Evolutionary conservation across 2,329 filamentous ascomycete genomes (phyloP), one percentile per base, ranked within the genome.

Genomic region (Berkeleyomyces rouxiae): DNA sequence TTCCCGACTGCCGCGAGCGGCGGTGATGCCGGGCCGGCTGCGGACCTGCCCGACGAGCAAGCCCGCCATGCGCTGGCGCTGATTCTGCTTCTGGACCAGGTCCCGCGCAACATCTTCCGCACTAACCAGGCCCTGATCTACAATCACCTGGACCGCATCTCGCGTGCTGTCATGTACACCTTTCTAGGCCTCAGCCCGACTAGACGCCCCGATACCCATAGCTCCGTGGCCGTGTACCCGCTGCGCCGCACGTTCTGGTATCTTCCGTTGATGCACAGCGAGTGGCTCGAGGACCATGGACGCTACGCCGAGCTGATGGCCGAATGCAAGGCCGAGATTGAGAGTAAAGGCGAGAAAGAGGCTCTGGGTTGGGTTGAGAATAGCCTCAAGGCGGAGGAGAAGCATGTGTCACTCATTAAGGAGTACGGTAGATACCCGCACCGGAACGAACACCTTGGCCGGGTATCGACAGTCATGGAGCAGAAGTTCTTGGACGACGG

Each of bases 21-120:
- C 3, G 40, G 37, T 23, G 37, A 9, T 4, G 16, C 16, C 16
- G 42, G 9, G 10, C 10, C 31, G 9, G 23, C 58, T 13, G 40
- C 37, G 36, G n/a, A 13, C 64, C 66, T 43, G 3, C 53, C 46
- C n/a, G 46, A 59, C 1, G 62, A 47, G 7, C 43, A 46, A 2
- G 68, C 74, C 0, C 61, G 69, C 4, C 72, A 74, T 66, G 75
- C 72, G 70, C 71, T 86, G 1, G 74, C 76, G 53, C 69, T 85
- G 0, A 67, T 82, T 4, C 67, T 86, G 1, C 74, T 86, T 1
- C 75, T 86, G 2, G 84, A 86, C 66, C 83, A 86, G 68, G 74
- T 86, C 49, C 75, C 83, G 0, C 78, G 84, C 1, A 85, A 86
- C 68, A 75, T 81, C 66, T 83, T 79, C 71, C 81, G 84, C 11